phyloP scores from a whole-genome alignment of 805 yeast genomes.

The Sporopachydermia quercuum region DNA sequence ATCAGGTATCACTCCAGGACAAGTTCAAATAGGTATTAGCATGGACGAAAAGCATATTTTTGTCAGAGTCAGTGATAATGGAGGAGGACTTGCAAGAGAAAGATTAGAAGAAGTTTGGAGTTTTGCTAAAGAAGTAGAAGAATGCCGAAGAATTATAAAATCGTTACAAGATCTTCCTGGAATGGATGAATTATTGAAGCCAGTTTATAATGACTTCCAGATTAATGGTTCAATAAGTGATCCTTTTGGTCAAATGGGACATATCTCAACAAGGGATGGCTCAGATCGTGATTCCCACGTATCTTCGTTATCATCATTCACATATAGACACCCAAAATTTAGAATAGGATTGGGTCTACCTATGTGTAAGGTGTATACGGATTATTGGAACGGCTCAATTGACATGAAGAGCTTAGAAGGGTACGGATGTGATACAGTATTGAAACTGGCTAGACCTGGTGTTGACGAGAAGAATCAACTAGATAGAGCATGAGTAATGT shows the following conservation, averaged over 20 bases:
- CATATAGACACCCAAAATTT: constrained; percentile 57
- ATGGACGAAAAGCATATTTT: neutral
- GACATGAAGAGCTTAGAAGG: constrained; percentile 77
- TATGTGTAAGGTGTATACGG: constrained; percentile 84
- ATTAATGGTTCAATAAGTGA: neutral
- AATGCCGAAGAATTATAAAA: neutral
- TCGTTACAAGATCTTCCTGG: neutral
- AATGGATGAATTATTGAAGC: neutral
- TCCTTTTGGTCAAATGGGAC: neutral
- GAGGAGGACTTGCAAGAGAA: constrained; percentile 67
- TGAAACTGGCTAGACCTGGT: constrained; percentile 70
- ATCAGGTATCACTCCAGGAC: neutral
- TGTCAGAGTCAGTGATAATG: constrained; percentile 67
- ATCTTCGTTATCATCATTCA: constrained; percentile 48
- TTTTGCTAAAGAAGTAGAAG: constrained; percentile 41
- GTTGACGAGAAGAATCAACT: constrained; percentile 46
- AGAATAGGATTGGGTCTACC: constrained; percentile 84
- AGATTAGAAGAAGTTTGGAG: constrained; percentile 66
- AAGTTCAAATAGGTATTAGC: neutral
- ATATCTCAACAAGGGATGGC: neutral
- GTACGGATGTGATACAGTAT: constrained; percentile 78
- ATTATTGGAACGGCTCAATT: constrained; percentile 91
- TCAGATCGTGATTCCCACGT: constrained; percentile 8
- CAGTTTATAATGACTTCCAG: neutral
- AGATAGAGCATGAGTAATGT: constrained; percentile 43